These are phyloP conservation scores for Panaeolus cyanescens DNA, from an alignment of 768 basidiomycete species.

Conservation along the genomic window DNA sequence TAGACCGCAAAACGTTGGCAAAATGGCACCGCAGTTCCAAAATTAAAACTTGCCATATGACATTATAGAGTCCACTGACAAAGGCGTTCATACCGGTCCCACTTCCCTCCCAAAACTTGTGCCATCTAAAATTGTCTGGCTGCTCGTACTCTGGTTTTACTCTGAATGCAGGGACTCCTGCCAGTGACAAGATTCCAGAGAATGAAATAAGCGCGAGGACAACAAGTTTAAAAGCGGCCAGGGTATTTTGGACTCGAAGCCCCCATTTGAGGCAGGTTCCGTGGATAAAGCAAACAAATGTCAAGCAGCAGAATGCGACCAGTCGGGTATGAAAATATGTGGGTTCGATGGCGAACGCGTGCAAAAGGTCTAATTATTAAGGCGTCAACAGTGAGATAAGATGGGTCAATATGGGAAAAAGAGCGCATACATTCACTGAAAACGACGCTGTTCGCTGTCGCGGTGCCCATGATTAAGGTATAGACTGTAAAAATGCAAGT, in stretches of 20 bases:
- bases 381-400: neutral
- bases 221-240: slow-evolving; percentile 64
- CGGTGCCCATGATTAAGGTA: slow-evolving; percentile 55
- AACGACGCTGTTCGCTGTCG: slow-evolving; percentile 61
- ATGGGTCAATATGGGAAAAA: neutral
- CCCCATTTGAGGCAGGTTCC: slow-evolving; percentile 56
- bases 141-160: slow-evolving; percentile 51
- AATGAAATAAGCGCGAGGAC: slow-evolving; percentile 52
- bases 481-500: slow-evolving; percentile 64
- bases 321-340: slow-evolving; percentile 50
- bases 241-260: slow-evolving; percentile 60
- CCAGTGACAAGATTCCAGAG: slow-evolving; percentile 54
- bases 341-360: slow-evolving; percentile 49
- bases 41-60: slow-evolving; percentile 54
- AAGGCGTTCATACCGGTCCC: slow-evolving; percentile 58
- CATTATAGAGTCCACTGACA: slow-evolving; percentile 64
- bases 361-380: slow-evolving; percentile 49
- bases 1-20: slow-evolving; percentile 21
- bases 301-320: slow-evolving; percentile 56
- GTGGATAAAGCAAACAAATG: slow-evolving; percentile 59
- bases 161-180: slow-evolving; percentile 48
- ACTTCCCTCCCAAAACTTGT: slow-evolving; percentile 64
- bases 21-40: neutral
- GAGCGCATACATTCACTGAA: slow-evolving; percentile 69
- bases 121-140: slow-evolving; percentile 62